These are phyloP conservation scores for Boletus sp. DNA, from an alignment of 1,284 basidiomycete genomes.

Conservation along the genomic window DNA sequence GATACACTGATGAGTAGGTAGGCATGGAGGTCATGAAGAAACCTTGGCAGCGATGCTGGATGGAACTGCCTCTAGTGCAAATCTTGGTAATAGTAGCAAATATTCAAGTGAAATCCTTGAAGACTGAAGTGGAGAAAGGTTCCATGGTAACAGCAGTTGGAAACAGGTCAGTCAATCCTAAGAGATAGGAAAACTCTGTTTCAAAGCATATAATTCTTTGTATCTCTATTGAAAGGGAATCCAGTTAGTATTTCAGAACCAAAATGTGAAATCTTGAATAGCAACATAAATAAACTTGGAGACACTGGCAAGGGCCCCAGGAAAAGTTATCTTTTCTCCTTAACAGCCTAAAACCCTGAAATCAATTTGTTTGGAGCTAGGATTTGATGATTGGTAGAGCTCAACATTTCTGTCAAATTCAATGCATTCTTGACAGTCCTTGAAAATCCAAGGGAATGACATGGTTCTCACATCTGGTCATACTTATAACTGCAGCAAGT, in stretches of 20 bases:
- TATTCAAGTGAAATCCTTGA: constrained; percentile 32
- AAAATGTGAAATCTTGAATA: constrained; percentile 53
- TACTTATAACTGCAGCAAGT: constrained; percentile 64
- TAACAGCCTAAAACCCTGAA: constrained; percentile 57
- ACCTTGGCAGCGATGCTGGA: constrained; percentile 58
- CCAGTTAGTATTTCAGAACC: constrained; percentile 61
- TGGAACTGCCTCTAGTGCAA: constrained; percentile 62
- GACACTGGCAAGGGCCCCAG: constrained; percentile 53
- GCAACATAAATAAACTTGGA: constrained; percentile 59
- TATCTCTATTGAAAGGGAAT: constrained; percentile 57
- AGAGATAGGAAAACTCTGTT: constrained; percentile 62
- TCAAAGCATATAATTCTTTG: constrained; percentile 52
- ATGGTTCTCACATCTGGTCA: constrained; percentile 52
- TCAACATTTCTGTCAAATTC: constrained; percentile 53
- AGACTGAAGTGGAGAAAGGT: not conserved
- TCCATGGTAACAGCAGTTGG: constrained; percentile 7
- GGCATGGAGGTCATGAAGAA: constrained; percentile 47
- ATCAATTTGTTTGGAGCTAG: constrained; percentile 58
- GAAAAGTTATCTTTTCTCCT: constrained; percentile 64
- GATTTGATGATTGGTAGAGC: constrained; percentile 58
- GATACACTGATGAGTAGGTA: too few species aligned
- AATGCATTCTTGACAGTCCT: constrained; percentile 55
- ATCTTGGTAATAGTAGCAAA: constrained; percentile 67
- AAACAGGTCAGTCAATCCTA: constrained; percentile 62
- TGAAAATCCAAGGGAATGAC: constrained; percentile 62